Evolutionary conservation across 306 rosid genomes (phyloP).

Genomic region (Luffa acutangula): DNA sequence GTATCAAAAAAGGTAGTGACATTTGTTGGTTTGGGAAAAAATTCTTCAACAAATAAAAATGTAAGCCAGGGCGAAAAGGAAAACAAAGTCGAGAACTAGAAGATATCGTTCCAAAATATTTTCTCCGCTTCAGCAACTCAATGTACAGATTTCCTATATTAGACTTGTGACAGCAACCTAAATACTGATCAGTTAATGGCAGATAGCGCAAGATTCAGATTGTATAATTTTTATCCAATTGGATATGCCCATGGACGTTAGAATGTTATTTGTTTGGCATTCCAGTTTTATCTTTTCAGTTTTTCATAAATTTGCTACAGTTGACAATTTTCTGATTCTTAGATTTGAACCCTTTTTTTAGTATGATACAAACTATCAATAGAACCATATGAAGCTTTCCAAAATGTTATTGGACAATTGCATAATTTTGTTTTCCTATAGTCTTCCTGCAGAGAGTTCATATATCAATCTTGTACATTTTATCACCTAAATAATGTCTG

Average conservation of each 20-base stretch:
- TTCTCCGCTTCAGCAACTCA: background rate
- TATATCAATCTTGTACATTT: background rate
- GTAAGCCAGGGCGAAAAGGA: background rate
- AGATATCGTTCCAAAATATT: background rate
- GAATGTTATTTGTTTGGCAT: background rate
- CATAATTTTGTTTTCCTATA: background rate
- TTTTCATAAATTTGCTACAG: background rate
- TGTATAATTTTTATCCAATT: background rate
- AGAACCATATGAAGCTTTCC: background rate
- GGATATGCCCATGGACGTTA: background rate
- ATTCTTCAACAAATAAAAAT: background rate
- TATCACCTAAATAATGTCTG: background rate
- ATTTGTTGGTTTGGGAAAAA: background rate
- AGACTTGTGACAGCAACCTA: too few relatives aligned
- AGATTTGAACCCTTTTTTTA: background rate
- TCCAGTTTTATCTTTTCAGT: background rate
- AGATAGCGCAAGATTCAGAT: background rate
- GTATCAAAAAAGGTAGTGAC: background rate
- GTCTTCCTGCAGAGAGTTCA: background rate
- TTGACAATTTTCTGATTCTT: background rate
- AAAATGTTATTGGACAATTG: background rate
- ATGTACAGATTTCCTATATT: background rate
- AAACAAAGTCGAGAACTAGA: background rate
- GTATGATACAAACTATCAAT: background rate
- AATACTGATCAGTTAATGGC: too few relatives aligned